These are phyloP conservation scores for Xylariaceae sp. DNA, from an alignment of 2,329 filamentous ascomycete species.

Conservation along the genomic window DNA sequence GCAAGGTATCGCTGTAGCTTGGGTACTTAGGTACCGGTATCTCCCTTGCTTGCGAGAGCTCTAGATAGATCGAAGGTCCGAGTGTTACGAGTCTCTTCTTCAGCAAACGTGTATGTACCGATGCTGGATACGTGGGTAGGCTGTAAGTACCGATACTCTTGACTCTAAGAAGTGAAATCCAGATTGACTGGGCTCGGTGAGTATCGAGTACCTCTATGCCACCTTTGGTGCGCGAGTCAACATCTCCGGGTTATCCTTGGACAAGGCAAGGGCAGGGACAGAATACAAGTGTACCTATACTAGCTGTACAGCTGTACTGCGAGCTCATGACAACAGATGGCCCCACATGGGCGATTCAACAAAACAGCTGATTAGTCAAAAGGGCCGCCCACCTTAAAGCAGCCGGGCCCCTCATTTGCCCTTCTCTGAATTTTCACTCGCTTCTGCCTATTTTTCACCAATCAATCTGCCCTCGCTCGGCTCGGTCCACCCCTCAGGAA, in stretches of 20 bases:
- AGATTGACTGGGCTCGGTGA: no score
- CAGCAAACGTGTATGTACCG: no score
- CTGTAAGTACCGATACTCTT: no score
- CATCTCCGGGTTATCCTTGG: no score
- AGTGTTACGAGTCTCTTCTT: no score
- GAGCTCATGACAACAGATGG: constrained; percentile 7
- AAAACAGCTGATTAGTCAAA: constrained; percentile 32
- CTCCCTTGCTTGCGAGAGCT: not conserved
- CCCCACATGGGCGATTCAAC: constrained; percentile 18
- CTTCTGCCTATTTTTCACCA: constrained; percentile 32
- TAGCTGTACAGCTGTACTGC: constrained; percentile 8
- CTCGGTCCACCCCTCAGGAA: constrained; percentile 30
- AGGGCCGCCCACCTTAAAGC: constrained; percentile 30
- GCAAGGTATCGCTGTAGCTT: not conserved
- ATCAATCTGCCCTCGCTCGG: constrained; percentile 28
- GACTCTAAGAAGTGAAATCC: no score
- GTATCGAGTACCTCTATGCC: no score
- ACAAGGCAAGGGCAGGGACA: no score
- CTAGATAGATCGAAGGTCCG: no score
- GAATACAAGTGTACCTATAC: no score
- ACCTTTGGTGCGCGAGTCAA: no score
- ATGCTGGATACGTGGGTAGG: no score
- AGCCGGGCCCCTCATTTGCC: constrained; percentile 26
- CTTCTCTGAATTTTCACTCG: constrained; percentile 31
- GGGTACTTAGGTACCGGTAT: constrained; percentile 3